phyloP scores from a whole-genome alignment of 352 stramenopile genomes.

The Globisporangium parvum region DNA sequence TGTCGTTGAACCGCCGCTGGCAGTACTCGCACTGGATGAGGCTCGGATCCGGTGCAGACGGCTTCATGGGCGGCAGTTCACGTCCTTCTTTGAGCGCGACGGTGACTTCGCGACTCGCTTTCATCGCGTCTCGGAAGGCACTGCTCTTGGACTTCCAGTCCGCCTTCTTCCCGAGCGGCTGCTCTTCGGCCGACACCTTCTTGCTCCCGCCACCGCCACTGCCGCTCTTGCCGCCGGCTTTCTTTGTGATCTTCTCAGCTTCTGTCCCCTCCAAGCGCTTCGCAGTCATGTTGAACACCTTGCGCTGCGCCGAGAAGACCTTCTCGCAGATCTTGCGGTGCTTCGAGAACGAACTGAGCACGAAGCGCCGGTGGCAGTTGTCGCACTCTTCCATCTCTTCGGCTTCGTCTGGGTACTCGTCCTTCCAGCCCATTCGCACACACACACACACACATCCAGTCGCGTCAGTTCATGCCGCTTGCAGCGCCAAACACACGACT shows the following conservation, averaged over 20 bases:
- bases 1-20: constrained; percentile 88
- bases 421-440: constrained; percentile 10
- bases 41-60: constrained; percentile 67
- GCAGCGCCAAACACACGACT: too few species aligned
- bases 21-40: constrained; percentile 91
- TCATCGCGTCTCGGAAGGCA: constrained; percentile 86
- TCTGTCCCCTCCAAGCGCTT: constrained; percentile 68
- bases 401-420: constrained; percentile 41
- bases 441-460: too few species aligned
- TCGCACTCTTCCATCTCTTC: constrained; percentile 68
- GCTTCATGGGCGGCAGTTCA: constrained; percentile 47
- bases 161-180: constrained; percentile 50
- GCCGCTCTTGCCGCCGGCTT: constrained; percentile 23
- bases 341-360: constrained; percentile 60
- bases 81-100: constrained; percentile 66
- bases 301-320: constrained; percentile 77
- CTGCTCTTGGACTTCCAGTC: constrained; percentile 88
- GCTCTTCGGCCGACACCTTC: constrained; percentile 26
- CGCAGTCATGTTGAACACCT: constrained; percentile 83
- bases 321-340: constrained; percentile 86
- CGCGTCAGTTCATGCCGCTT: too few species aligned
- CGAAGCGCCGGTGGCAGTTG: constrained; percentile 84
- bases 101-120: constrained; percentile 57
- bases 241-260: constrained; percentile 58
- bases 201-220: constrained; percentile 6